Evolutionary conservation across 2,329 filamentous ascomycete genomes (phyloP).

Genomic region (Juglanconis oblonga): DNA sequence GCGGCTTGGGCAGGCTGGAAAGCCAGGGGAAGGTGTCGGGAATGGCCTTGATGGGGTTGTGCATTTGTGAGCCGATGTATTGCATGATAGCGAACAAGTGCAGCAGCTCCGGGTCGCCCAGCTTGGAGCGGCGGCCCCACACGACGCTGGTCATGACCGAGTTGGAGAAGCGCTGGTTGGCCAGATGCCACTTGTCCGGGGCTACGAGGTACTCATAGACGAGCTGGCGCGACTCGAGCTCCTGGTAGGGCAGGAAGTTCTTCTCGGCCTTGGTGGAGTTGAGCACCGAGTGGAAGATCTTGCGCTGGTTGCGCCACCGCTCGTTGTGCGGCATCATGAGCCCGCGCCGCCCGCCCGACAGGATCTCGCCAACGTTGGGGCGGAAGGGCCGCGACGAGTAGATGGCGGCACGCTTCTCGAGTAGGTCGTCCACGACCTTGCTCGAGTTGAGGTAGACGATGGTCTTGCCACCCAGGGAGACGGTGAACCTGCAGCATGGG

Average conservation of each 20-base stretch:
- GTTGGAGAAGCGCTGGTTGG: background rate
- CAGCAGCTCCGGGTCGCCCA: too few species aligned
- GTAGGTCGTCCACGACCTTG: conserved; percentile 35
- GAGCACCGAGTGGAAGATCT: background rate
- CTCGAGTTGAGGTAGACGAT: conserved; percentile 36
- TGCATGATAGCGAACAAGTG: too few species aligned
- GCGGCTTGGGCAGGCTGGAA: too few species aligned
- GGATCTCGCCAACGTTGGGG: conserved; percentile 23
- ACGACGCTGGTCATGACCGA: too few species aligned
- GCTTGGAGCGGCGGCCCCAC: too few species aligned
- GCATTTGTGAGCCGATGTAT: too few species aligned
- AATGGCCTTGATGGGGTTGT: too few species aligned
- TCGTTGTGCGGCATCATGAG: conserved; percentile 12
- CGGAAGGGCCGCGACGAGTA: conserved; percentile 39
- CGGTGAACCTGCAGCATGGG: background rate
- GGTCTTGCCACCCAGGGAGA: conserved; percentile 34
- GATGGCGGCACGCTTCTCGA: conserved; percentile 37
- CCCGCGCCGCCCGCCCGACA: background rate
- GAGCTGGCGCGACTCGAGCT: conserved; percentile 9
- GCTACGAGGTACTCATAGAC: background rate
- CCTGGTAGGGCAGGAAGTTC: conserved; percentile 4
- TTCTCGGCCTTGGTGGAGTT: background rate
- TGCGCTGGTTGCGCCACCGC: background rate
- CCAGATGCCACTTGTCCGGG: background rate
- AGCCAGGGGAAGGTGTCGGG: too few species aligned